These are phyloP conservation scores for Carex myosuroides DNA, from an alignment of 176 grass and related monocot species.

Conservation along the genomic window DNA sequence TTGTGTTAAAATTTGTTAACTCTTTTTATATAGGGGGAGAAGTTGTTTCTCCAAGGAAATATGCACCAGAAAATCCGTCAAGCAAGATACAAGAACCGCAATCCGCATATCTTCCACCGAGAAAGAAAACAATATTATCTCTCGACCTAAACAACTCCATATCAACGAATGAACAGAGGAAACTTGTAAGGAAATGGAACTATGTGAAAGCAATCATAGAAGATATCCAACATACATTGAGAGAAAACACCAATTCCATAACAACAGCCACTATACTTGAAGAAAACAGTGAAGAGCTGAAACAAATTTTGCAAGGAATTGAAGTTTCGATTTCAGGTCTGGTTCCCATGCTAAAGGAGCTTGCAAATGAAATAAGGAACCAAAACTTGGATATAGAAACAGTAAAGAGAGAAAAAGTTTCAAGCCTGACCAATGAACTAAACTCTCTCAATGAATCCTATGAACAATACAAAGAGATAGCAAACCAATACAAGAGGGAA, in stretches of 20 bases:
- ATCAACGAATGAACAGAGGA: slow-evolving; percentile 22
- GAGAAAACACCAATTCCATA: slow-evolving; percentile 20
- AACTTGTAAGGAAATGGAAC: slow-evolving; percentile 26
- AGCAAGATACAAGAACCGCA: neutral
- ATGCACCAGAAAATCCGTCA: neutral
- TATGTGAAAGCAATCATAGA: slow-evolving; percentile 21
- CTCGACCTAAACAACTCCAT: slow-evolving; percentile 3
- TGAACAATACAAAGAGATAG: slow-evolving; percentile 17
- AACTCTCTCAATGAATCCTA: slow-evolving; percentile 9
- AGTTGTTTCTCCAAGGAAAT: neutral
- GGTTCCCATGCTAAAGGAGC: slow-evolving; percentile 17
- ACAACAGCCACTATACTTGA: slow-evolving; percentile 18
- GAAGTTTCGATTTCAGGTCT: slow-evolving; percentile 17
- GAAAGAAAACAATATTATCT: slow-evolving; percentile 13
- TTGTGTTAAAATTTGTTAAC: neutral
- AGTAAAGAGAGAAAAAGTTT: slow-evolving; percentile 21
- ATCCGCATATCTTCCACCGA: neutral
- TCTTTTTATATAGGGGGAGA: neutral
- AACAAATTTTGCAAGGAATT: slow-evolving; percentile 21
- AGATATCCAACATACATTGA: slow-evolving; percentile 26
- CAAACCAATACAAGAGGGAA: slow-evolving; percentile 20
- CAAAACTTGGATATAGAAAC: slow-evolving; percentile 25
- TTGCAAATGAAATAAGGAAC: slow-evolving; percentile 25
- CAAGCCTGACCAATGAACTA: slow-evolving; percentile 9
- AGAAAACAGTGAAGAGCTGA: slow-evolving; percentile 18